Evolutionary conservation across 1,284 basidiomycete genomes (phyloP), one percentile per base, ranked within the genome.

Genomic region (Moesziomyces globuligerus): DNA sequence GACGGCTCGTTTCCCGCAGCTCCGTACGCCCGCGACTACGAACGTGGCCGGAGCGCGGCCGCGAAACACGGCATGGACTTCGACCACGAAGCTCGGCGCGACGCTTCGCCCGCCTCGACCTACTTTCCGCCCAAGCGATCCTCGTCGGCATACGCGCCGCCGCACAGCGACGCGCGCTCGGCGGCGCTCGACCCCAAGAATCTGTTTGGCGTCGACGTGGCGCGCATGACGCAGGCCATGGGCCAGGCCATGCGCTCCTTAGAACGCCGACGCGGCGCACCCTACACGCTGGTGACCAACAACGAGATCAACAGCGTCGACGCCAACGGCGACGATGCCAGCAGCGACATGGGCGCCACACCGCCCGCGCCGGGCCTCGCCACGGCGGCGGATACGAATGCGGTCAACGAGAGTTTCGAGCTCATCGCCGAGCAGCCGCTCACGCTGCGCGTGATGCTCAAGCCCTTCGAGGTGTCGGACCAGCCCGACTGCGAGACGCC

Each of bases 361-460:
- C 62, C 69, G 20, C 50, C 50, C 3, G 29, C 67, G 20, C 67
- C 67, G 1, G 66, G 59, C 29, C 36, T 50, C 9, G 50, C 67
- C 18, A 26, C 52, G 0, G 24, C 48, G 13, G 46, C 45, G 10
- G 64, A 72, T 46, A 67, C 69, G 20, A 67, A 67, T 15, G 69
- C 62, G 3, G 62, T 29, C 58, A 72, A 72, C 32, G 70, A 68
- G 25, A 68, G 59, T 28, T 72, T 62, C 36, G 70, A 72, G 54
- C 70, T 72, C 8, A 65, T 72, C 38, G 65, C 64, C 17, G 70
- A 72, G 28, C 70, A 72, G 40, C 70, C 70, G 2, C 39, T 72
- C 10, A 72, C 70, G 4, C 43, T 72, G 8, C 54, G 65, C 1
- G 54, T 60, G 49, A 72, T 72, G 70, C 70, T 72, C 48, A 68